Percentiles rank a stretch among this genome's conserved stretches.
These are phyloP conservation scores for Coffea humblotiana DNA, from an alignment of 305 asterid genomes.

Conservation along the genomic window DNA sequence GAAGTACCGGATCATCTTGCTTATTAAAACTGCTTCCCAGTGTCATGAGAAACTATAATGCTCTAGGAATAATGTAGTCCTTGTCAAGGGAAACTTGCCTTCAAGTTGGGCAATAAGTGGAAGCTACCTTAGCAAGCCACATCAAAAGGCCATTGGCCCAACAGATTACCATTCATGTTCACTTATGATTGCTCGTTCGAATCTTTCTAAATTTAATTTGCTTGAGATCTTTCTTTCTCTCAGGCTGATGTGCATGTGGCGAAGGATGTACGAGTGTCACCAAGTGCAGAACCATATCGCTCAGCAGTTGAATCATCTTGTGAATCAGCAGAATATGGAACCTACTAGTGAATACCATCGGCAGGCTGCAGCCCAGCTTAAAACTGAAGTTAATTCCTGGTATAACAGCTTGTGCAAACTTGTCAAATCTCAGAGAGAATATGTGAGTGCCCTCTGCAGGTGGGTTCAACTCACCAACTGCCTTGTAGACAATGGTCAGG, in stretches of 20 bases:
- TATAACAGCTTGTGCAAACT: slow-evolving; percentile 61
- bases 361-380: slow-evolving; percentile 81
- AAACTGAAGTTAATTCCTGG: slow-evolving; percentile 73
- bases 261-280: slow-evolving; percentile 64
- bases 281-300: slow-evolving; percentile 67
- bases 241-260: slow-evolving; percentile 76
- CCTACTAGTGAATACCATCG: slow-evolving; percentile 60
- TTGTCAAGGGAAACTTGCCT: not conserved
- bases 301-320: slow-evolving; percentile 54
- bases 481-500: slow-evolving; percentile 35
- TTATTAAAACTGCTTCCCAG: not conserved
- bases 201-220: not conserved
- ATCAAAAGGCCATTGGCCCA: not conserved
- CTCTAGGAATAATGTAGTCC: not conserved
- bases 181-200: not conserved
- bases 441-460: slow-evolving; percentile 49
- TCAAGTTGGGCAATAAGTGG: not conserved
- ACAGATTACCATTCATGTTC: not conserved
- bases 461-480: slow-evolving; percentile 53
- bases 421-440: slow-evolving; percentile 62
- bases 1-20: not conserved
- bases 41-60: not conserved
- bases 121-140: not conserved
- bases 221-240: not conserved
- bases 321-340: slow-evolving; percentile 48